Evolutionary conservation across 768 basidiomycete species (phyloP).

Genomic region (Mrakia gelida): DNA sequence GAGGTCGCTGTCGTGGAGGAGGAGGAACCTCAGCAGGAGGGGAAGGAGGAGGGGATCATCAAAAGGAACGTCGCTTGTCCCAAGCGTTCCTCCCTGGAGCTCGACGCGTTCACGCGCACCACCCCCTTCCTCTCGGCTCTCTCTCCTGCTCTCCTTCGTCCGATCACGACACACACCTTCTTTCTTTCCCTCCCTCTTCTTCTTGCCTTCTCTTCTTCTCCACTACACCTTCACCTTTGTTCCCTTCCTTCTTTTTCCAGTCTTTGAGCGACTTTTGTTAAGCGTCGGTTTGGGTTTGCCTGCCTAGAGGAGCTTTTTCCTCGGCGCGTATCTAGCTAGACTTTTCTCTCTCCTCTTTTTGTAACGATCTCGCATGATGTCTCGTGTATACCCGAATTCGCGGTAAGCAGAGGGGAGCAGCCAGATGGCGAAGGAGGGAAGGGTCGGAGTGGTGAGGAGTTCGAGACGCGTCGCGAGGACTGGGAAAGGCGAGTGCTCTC

Average conservation of each 20-base stretch:
- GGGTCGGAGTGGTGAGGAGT: too few species aligned
- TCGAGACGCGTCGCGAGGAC: too few species aligned
- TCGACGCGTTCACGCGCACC: constrained; percentile 2
- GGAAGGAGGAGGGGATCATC: neutral
- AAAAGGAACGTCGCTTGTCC: constrained; percentile 1
- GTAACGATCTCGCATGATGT: neutral
- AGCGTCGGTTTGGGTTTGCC: neutral
- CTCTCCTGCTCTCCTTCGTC: neutral
- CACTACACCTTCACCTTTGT: neutral
- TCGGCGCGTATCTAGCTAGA: neutral
- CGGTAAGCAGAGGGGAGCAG: too few species aligned
- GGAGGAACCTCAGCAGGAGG: neutral
- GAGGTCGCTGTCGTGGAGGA: neutral
- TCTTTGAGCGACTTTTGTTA: constrained; percentile 2
- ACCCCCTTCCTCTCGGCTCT: neutral
- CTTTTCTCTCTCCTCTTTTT: neutral
- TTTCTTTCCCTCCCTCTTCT: neutral
- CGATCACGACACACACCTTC: neutral
- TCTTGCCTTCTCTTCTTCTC: neutral
- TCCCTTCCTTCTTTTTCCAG: neutral
- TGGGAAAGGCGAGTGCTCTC: too few species aligned
- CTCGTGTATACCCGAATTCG: too few species aligned
- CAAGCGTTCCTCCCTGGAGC: neutral
- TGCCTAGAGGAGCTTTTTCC: constrained; percentile 15
- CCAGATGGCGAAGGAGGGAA: too few species aligned